Evolutionary conservation across 2,329 filamentous ascomycete genomes (phyloP).

Genomic region (Septoria linicola): DNA sequence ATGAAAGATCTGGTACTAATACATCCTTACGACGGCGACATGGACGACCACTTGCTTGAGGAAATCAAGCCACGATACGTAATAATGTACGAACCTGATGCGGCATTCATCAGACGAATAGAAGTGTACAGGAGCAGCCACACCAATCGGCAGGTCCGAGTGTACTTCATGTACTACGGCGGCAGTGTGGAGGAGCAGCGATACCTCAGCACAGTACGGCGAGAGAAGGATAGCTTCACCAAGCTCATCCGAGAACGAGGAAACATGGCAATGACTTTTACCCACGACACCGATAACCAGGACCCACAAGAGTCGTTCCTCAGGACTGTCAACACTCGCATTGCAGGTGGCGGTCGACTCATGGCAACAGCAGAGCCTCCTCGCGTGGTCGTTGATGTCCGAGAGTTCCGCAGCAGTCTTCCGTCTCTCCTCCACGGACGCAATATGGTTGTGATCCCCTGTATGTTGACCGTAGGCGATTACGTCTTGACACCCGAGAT

Average conservation of each 20-base stretch:
- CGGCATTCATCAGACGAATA: slow-evolving; percentile 87
- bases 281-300: slow-evolving; percentile 65
- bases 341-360: slow-evolving; percentile 86
- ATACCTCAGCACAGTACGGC: slow-evolving; percentile 83
- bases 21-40: slow-evolving; percentile 91
- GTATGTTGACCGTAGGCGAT: slow-evolving; percentile 94
- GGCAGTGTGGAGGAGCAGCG: slow-evolving; percentile 93
- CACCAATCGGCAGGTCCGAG: slow-evolving; percentile 79
- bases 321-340: slow-evolving; percentile 92
- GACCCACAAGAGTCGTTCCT: slow-evolving; percentile 91
- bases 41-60: slow-evolving; percentile 94
- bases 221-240: slow-evolving; percentile 95
- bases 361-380: slow-evolving; percentile 82
- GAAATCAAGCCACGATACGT: slow-evolving; percentile 91
- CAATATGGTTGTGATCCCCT: slow-evolving; percentile 84
- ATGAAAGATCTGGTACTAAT: slow-evolving; percentile 86
- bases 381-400: slow-evolving; percentile 89
- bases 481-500: slow-evolving; percentile 90
- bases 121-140: slow-evolving; percentile 97
- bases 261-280: slow-evolving; percentile 83
- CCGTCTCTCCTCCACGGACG: slow-evolving; percentile 88
- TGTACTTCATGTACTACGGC: slow-evolving; percentile 96
- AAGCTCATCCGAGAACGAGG: slow-evolving; percentile 91
- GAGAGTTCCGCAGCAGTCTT: slow-evolving; percentile 90
- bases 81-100: slow-evolving; percentile 97